Percentiles rank a stretch among this genome's conserved stretches.
phyloP scores from a whole-genome alignment of 192 early-diverging fungal genomes.

The Helicostylum pulchrum region DNA sequence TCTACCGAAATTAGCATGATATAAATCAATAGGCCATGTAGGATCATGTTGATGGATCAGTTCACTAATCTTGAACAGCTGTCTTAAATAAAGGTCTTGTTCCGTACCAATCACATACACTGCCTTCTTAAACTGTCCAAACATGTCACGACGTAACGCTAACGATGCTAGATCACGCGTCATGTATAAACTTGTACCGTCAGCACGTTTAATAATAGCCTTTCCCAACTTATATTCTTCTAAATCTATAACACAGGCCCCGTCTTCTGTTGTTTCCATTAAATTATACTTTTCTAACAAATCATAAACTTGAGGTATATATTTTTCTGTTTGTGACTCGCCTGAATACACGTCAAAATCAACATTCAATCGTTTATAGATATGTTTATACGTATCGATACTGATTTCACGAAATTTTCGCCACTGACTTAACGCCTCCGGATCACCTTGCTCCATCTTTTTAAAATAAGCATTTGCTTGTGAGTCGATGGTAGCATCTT shows the following conservation, averaged over 20 bases:
- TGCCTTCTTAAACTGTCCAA: constrained; percentile 70
- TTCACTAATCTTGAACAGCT: constrained; percentile 85
- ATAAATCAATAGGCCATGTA: constrained; percentile 36
- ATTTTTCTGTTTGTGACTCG: constrained; percentile 77
- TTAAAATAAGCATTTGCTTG: constrained; percentile 83
- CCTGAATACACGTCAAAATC: constrained; percentile 88
- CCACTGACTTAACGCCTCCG: constrained; percentile 70
- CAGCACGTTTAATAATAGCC: constrained; percentile 70
- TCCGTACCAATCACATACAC: constrained; percentile 85
- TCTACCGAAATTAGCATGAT: constrained; percentile 87
- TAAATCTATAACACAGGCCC: constrained; percentile 78
- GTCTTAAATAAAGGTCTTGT: constrained; percentile 83
- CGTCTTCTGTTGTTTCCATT: constrained; percentile 60
- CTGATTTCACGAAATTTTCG: constrained; percentile 79
- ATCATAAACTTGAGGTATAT: constrained; percentile 61
- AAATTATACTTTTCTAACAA: constrained; percentile 63
- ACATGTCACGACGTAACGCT: constrained; percentile 67
- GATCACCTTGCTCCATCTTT: constrained; percentile 83
- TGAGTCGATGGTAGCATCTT: constrained; percentile 62
- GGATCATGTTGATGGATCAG: constrained; percentile 44
- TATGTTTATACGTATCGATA: constrained; percentile 77
- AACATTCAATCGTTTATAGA: constrained; percentile 80
- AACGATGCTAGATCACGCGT: constrained; percentile 91
- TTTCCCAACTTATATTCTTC: constrained; percentile 68
- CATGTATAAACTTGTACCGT: constrained; percentile 87